Evolutionary conservation across 192 early-diverging fungal species (phyloP).

Genomic region (Coemansia sp.): DNA sequence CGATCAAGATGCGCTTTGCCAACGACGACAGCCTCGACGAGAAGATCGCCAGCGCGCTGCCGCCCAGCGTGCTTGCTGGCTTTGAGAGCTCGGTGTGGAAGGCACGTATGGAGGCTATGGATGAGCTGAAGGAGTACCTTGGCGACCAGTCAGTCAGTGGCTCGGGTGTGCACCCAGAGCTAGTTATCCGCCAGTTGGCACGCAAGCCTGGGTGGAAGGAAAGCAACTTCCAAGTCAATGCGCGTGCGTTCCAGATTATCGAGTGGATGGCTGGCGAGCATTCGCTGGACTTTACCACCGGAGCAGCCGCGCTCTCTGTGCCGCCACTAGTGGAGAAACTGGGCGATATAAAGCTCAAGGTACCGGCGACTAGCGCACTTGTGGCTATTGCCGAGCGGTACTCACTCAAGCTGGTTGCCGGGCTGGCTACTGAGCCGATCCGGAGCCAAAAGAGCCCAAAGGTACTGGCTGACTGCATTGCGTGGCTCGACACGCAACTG

Average conservation of each 20-base stretch:
- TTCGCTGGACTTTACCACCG: slow-evolving; percentile 65
- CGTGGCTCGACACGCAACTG: slow-evolving; percentile 83
- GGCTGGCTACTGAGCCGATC: slow-evolving; percentile 74
- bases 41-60: slow-evolving; percentile 62
- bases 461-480: slow-evolving; percentile 78
- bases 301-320: slow-evolving; percentile 70
- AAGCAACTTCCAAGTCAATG: slow-evolving; percentile 92
- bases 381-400: slow-evolving; percentile 72
- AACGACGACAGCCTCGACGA: slow-evolving; percentile 69
- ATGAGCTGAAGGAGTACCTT: slow-evolving; percentile 70
- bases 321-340: slow-evolving; percentile 86
- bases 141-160: slow-evolving; percentile 51
- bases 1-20: slow-evolving; percentile 67
- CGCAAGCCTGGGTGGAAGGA: slow-evolving; percentile 96
- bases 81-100: slow-evolving; percentile 85
- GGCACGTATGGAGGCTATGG: slow-evolving; percentile 81
- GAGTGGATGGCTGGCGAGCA: slow-evolving; percentile 65
- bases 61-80: slow-evolving; percentile 60
- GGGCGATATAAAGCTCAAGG: slow-evolving; percentile 94
- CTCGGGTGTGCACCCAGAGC: slow-evolving; percentile 70
- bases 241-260: slow-evolving; percentile 73
- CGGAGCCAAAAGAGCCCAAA: slow-evolving; percentile 87
- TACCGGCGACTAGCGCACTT: slow-evolving; percentile 77
- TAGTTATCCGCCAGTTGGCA: slow-evolving; percentile 74
- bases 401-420: slow-evolving; percentile 79